Evolutionary conservation across 441 rosid species (phyloP), one percentile per base, ranked within the genome.

Genomic region (Bruguiera hainesii): DNA sequence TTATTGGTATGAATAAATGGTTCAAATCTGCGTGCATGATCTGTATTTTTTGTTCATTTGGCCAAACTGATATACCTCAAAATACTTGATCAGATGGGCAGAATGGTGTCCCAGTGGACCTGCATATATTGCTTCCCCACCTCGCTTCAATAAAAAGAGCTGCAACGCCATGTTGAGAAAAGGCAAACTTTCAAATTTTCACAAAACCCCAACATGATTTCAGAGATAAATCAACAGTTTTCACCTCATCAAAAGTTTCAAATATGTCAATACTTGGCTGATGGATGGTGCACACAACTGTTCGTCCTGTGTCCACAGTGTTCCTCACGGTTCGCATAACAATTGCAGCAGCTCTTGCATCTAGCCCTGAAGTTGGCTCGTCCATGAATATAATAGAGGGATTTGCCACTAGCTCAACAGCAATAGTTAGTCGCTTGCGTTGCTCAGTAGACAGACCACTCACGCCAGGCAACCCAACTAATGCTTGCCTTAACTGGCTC

Each of bases 71-170:
- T 6, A 1, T 72, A 88, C 97, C 91, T 91, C 84, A 67, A 91
- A 87, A 39, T 91, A 91, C 48, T 79, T 74, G 64, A 87, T 81
- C 31, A 91, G 73, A 56, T 86, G 81, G 60, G 71, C 65, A 60
- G 97, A 83, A 58, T 85, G 80, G 61, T 63, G 85, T 51, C 96
- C 96, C 29, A 91, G 53, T 65, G 98, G 89, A 64, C 94, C 96
- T 1, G 82, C 87, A 35, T 80, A 91, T 31, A 91, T 86, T 67
- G 82, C 96, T 62, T 85, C 82, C 48, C 96, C 97, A 63, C 97
- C 97, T 25, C 88, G 77, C 66, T 89, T 89, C 74, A 89, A 21
- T 31, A 91, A 82, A 68, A 91, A 77, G 65, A 91, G 67, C 97
- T 91, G 81, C 42, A 60, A 4, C 26, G 42, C 13, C 46, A 62